phyloP scores from a whole-genome alignment of 1,284 basidiomycete species.

The Farysia itapuensis region DNA sequence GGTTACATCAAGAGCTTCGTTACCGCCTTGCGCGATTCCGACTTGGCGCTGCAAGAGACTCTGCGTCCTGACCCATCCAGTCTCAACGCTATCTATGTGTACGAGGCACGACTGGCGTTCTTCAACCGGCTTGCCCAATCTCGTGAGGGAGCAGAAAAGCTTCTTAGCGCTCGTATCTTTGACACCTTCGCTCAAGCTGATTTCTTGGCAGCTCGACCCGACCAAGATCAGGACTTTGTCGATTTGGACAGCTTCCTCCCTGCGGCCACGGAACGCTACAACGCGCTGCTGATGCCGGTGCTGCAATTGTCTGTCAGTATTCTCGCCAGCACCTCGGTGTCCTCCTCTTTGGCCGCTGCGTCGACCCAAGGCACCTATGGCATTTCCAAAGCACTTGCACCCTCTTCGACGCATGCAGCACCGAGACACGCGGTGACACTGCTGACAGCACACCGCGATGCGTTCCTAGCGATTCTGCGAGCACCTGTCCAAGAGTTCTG shows the following conservation, averaged over 20 bases:
- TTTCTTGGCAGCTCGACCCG: conserved; percentile 78
- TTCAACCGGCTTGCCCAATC: conserved; percentile 81
- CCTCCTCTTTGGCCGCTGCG: conserved; percentile 67
- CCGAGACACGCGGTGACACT: conserved; percentile 72
- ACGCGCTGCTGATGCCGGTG: conserved; percentile 81
- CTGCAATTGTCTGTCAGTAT: conserved; percentile 71
- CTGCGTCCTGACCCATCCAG: conserved; percentile 90
- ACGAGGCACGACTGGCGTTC: conserved; percentile 88
- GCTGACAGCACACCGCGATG: conserved; percentile 75
- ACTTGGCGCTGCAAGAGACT: conserved; percentile 75
- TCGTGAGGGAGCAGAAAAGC: conserved; percentile 77
- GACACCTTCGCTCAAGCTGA: conserved; percentile 81
- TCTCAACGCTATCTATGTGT: conserved; percentile 88
- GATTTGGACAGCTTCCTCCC: conserved; percentile 84
- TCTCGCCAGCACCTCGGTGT: conserved; percentile 61
- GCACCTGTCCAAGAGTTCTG: conserved; percentile 70
- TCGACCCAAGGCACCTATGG: conserved; percentile 61
- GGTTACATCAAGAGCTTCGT: conserved; percentile 85
- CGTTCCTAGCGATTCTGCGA: conserved; percentile 75
- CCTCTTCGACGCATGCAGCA: conserved; percentile 21
- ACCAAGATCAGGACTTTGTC: conserved; percentile 77
- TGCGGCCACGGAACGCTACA: conserved; percentile 81
- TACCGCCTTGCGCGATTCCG: conserved; percentile 78
- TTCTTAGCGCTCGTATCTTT: conserved; percentile 79
- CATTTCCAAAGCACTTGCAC: conserved; percentile 16